A percentile compares a stretch with the other conserved stretches of the same genome.
Conservation (phyloP, 306 rosid species). For the Prunus mira region DNA sequence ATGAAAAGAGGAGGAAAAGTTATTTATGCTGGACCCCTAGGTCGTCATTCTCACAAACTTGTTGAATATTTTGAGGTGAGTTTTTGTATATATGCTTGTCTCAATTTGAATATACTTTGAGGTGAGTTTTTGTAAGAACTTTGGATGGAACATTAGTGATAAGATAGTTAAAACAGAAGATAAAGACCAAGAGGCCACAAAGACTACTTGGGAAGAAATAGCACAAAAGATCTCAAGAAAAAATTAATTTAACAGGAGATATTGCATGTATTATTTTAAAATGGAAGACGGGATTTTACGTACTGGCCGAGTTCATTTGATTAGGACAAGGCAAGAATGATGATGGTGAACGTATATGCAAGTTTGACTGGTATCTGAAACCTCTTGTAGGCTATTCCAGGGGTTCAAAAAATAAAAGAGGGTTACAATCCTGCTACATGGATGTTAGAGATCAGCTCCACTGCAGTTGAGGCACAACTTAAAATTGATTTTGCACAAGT, state of each 20-base stretch:
- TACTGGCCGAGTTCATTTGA: too few species aligned
- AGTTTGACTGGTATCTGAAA: not conserved
- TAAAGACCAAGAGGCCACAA: too few species aligned
- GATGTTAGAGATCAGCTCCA: constrained; percentile 28
- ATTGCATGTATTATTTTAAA: too few species aligned
- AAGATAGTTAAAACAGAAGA: too few species aligned
- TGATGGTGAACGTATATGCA: not conserved
- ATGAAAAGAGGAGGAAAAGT: constrained; percentile 47
- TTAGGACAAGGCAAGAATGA: too few species aligned
- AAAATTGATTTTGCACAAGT: constrained; percentile 25
- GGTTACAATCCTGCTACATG: constrained; percentile 38
- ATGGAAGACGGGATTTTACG: too few species aligned
- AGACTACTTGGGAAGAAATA: too few species aligned
- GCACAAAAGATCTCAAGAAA: too few species aligned
- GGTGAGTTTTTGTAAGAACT: constrained; percentile 15
- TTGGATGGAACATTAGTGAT: too few species aligned
- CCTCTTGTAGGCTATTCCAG: constrained; percentile 15
- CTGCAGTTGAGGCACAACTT: constrained; percentile 19
- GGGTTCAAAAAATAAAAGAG: constrained; percentile 23
- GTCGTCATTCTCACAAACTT: constrained; percentile 28
- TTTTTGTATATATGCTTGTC: not conserved
- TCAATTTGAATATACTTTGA: constrained; percentile 19
- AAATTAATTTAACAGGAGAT: too few species aligned
- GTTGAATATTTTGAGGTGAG: constrained; percentile 39
- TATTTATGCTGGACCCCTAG: constrained; percentile 38